Evolutionary conservation across 805 yeast genomes (phyloP).

Genomic region (Metschnikowia cubensis): DNA sequence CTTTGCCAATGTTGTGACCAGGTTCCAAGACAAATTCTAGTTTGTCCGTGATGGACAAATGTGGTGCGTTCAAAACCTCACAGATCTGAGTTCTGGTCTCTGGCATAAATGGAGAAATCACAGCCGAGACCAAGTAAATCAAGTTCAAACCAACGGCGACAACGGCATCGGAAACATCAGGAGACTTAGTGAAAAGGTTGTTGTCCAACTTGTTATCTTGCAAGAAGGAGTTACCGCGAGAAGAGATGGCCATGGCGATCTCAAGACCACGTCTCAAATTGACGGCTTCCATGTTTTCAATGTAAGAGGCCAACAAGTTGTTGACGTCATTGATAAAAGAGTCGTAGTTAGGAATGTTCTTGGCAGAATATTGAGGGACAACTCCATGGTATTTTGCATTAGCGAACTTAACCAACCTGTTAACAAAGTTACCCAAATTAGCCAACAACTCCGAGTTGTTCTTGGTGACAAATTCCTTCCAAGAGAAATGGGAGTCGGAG

Average conservation of each 20-base stretch:
- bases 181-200: slow-evolving; percentile 67
- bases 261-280: slow-evolving; percentile 88
- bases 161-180: slow-evolving; percentile 85
- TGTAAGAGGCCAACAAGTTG: slow-evolving; percentile 55
- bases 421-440: slow-evolving; percentile 93
- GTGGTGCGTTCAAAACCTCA: slow-evolving; percentile 80
- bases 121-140: slow-evolving; percentile 77
- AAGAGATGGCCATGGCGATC: slow-evolving; percentile 82
- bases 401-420: slow-evolving; percentile 86
- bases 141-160: slow-evolving; percentile 88
- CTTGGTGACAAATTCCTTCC: slow-evolving; percentile 93
- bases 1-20: slow-evolving; percentile 87
- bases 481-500: slow-evolving; percentile 93
- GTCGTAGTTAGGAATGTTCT: slow-evolving; percentile 44
- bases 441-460: slow-evolving; percentile 93
- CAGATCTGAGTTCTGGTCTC: slow-evolving; percentile 66
- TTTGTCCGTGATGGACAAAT: slow-evolving; percentile 69
- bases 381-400: slow-evolving; percentile 90
- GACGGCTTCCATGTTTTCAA: slow-evolving; percentile 69
- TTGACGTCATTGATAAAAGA: slow-evolving; percentile 55
- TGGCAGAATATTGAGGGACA: slow-evolving; percentile 61
- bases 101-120: slow-evolving; percentile 89
- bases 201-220: slow-evolving; percentile 96
- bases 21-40: slow-evolving; percentile 64
- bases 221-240: slow-evolving; percentile 91